phyloP scores from a whole-genome alignment of 2,329 filamentous ascomycete species.

The Claviceps spartinae region DNA sequence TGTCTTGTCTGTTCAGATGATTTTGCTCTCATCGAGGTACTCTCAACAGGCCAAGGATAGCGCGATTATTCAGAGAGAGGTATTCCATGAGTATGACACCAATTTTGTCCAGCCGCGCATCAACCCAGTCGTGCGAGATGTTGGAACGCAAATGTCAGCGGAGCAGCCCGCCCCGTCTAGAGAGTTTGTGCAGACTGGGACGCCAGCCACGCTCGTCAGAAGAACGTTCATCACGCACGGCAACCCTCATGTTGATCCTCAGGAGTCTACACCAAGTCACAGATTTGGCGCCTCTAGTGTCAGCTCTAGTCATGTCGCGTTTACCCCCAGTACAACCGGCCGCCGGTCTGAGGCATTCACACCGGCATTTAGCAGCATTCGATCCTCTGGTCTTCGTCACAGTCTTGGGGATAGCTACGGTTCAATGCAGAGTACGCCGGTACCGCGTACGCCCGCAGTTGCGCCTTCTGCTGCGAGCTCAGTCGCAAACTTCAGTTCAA shows the following conservation, averaged over 20 bases:
- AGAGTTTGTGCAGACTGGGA: conserved; percentile 35
- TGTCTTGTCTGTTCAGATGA: conserved; percentile 65
- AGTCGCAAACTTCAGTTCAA: conserved; percentile 2
- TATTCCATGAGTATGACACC: conserved; percentile 87
- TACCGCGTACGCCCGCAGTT: conserved; percentile 11
- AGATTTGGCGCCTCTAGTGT: not conserved
- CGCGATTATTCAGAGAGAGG: conserved; percentile 75
- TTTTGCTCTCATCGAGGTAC: conserved; percentile 59
- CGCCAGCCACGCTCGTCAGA: conserved; percentile 49
- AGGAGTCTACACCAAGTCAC: conserved; percentile 26
- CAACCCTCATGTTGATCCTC: conserved; percentile 66
- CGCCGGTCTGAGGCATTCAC: conserved; percentile 20
- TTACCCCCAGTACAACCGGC: conserved; percentile 3
- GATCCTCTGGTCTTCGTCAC: conserved; percentile 17
- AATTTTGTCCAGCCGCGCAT: conserved; percentile 88
- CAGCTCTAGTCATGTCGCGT: conserved; percentile 17
- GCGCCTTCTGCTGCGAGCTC: conserved; percentile 11
- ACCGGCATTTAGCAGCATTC: conserved; percentile 15
- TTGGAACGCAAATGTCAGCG: conserved; percentile 62
- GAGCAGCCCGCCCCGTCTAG: conserved; percentile 27
- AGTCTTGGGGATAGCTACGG: conserved; percentile 22
- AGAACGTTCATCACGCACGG: conserved; percentile 69
- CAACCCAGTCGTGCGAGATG: conserved; percentile 65
- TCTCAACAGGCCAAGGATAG: conserved; percentile 76
- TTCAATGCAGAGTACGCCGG: not conserved